Evolutionary conservation across 1,284 basidiomycete species (phyloP), one percentile per base, ranked within the genome.

Genomic region (Naganishia liquefaciens): DNA sequence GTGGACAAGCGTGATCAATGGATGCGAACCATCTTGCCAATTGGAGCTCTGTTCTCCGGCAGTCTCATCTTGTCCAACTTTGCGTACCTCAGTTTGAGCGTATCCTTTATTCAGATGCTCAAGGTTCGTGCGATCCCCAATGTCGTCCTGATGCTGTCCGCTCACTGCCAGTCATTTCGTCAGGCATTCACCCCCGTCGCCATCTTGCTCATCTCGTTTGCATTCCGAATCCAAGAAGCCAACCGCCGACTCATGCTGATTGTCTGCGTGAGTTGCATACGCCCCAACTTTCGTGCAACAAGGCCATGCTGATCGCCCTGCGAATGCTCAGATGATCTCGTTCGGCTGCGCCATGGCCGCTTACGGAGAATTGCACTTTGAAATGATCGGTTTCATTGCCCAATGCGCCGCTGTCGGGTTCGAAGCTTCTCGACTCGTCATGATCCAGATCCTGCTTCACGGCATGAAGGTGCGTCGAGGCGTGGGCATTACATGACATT

Each of bases 31-130:
- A 97, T 98, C 71, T 84, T 97, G 10, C 94, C 94, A 49, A 95
- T 98, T 70, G 93, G 93, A 30, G 75, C 93, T 42, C 86, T 98
- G 68, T 98, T 98, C 83, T 91, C 89, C 23, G 93, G 87, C 27
- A 92, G 89, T 68, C 85, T 98, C 66, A 93, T 97, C 70, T 83
- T 96, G 64, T 90, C 88, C 79, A 98, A 98, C 81, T 93, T 90
- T 49, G 93, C 95, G 2, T 98, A 98, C 77, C 58, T 68, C 44
- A 89, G 93, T 67, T 85, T 98, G 69, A 90, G 87, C 70, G 91
- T 98, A 11, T 88, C 92, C 0, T 98, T 95, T 80, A 98, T 98
- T 70, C 95, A 99, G 78, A 98, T 98, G 94, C 88, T 97, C 81
- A 96, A 96, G 86, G 90, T 88, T 64, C 65, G 75, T 69, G 19